A percentile compares a stretch with the other conserved stretches of the same genome.
phyloP scores from a whole-genome alignment of 331 rosid species.

The Cydonia oblonga region DNA sequence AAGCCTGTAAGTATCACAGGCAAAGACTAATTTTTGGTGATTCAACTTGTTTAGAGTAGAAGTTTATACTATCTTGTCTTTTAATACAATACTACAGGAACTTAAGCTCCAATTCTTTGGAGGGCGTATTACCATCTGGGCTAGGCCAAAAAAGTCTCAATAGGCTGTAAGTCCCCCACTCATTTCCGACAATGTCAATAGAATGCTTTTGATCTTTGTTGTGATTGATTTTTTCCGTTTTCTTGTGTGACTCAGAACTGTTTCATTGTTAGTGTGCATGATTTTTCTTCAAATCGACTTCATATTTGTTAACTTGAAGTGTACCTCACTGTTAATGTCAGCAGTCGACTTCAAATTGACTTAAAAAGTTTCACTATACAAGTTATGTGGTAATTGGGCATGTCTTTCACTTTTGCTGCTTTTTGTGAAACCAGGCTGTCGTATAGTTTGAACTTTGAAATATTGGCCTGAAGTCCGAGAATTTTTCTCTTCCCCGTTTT shows the following conservation, averaged over 20 bases:
- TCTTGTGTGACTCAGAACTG: not conserved
- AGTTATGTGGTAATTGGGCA: not conserved
- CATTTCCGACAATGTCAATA: slow-evolving; percentile 1
- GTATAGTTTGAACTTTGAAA: too few relatives aligned
- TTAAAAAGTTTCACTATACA: not conserved
- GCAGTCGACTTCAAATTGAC: not conserved
- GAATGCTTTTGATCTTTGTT: not conserved
- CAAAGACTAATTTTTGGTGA: slow-evolving; percentile 1
- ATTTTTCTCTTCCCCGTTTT: not conserved
- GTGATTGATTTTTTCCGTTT: not conserved
- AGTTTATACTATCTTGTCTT: not conserved
- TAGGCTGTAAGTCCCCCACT: slow-evolving; percentile 51
- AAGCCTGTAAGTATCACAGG: slow-evolving; percentile 83
- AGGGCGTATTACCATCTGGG: slow-evolving; percentile 57
- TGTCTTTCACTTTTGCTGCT: too few relatives aligned
- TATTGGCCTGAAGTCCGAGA: too few relatives aligned
- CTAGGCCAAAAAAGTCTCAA: slow-evolving; percentile 56
- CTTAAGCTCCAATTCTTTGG: slow-evolving; percentile 68
- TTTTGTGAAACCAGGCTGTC: too few relatives aligned
- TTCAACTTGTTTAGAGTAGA: not conserved
- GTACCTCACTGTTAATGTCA: not conserved
- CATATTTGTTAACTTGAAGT: not conserved
- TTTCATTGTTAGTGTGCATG: not conserved
- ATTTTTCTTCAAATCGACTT: not conserved
- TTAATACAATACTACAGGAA: slow-evolving; percentile 37